phyloP scores from a whole-genome alignment of 2,329 filamentous ascomycete genomes.

The Fusarium chaquense region DNA sequence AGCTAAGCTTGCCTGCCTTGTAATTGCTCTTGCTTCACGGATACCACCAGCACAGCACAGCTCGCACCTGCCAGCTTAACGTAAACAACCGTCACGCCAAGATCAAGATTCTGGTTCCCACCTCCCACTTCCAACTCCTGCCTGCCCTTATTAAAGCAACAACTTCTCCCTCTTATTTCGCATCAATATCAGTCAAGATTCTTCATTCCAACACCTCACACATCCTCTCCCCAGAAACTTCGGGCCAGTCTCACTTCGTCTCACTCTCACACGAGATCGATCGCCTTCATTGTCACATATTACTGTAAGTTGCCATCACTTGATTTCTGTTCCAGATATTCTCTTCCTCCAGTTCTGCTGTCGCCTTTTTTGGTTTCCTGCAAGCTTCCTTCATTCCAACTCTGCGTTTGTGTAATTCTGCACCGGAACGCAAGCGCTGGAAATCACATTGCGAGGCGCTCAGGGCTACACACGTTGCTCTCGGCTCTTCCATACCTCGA shows the following conservation, averaged over 20 bases:
- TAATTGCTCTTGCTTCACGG: conserved; percentile 23
- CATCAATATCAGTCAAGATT: conserved; percentile 32
- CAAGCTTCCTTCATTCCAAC: conserved; percentile 17
- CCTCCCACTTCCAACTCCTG: conserved; percentile 25
- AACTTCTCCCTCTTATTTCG: conserved; percentile 41
- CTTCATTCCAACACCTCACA: conserved; percentile 43
- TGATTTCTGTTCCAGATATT: conserved; percentile 1
- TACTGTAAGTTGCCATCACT: conserved; percentile 25
- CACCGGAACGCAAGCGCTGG: conserved; percentile 18
- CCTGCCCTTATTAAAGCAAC: conserved; percentile 47
- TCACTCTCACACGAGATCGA: conserved; percentile 38
- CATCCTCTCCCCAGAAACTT: conserved; percentile 38
- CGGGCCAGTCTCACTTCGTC: conserved; percentile 35
- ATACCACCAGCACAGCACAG: conserved; percentile 21
- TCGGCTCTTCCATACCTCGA: conserved; percentile 35
- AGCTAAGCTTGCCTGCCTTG: conserved; percentile 25
- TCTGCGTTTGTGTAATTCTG: conserved; percentile 11
- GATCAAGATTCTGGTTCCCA: conserved; percentile 38
- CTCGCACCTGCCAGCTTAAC: conserved; percentile 24
- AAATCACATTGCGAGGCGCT: conserved; percentile 35
- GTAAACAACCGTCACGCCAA: conserved; percentile 38
- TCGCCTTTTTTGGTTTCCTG: conserved; percentile 1
- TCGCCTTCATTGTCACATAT: conserved; percentile 44
- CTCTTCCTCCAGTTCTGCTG: neutral
- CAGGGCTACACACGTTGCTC: conserved; percentile 27